Conservation (phyloP, 306 rosid genomes). For the Fragaria iinumae region DNA sequence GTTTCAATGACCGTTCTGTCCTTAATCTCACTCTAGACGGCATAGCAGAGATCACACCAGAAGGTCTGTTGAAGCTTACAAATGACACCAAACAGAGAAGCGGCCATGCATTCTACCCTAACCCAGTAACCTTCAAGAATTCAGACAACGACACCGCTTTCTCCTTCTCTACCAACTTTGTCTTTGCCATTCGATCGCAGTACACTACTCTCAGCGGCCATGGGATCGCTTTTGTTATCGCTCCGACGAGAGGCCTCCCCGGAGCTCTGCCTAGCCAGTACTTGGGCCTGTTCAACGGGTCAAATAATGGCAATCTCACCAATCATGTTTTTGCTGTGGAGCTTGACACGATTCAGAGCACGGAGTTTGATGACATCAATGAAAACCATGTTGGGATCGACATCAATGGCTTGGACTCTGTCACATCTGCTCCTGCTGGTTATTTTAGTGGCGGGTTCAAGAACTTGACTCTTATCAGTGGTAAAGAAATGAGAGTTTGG, state of each 20-base stretch:
- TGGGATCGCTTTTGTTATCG: conserved; percentile 16
- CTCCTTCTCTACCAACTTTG: conserved; percentile 61
- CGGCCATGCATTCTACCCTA: conserved; percentile 67
- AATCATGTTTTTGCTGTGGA: conserved; percentile 57
- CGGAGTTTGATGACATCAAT: not conserved
- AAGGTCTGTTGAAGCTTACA: conserved; percentile 58
- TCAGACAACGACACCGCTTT: conserved; percentile 23
- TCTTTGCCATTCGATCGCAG: conserved; percentile 49
- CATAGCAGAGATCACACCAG: conserved; percentile 35
- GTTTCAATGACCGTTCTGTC: not conserved
- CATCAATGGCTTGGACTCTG: conserved; percentile 46
- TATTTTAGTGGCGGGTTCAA: conserved; percentile 24
- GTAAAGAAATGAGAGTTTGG: conserved; percentile 55
- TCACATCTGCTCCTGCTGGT: conserved; percentile 32
- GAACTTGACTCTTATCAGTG: conserved; percentile 47
- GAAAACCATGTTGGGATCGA: conserved; percentile 60
- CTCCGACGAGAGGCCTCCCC: not conserved
- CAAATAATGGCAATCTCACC: not conserved
- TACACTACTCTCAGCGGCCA: conserved; percentile 31
- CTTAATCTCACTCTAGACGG: conserved; percentile 44
- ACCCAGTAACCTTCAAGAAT: conserved; percentile 44
- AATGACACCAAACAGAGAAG: conserved; percentile 38
- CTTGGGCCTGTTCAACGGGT: not conserved
- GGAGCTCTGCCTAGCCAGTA: not conserved
- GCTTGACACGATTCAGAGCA: conserved; percentile 9